phyloP scores from a whole-genome alignment of 1,284 basidiomycete species.

The Malassezia arunalokei region DNA sequence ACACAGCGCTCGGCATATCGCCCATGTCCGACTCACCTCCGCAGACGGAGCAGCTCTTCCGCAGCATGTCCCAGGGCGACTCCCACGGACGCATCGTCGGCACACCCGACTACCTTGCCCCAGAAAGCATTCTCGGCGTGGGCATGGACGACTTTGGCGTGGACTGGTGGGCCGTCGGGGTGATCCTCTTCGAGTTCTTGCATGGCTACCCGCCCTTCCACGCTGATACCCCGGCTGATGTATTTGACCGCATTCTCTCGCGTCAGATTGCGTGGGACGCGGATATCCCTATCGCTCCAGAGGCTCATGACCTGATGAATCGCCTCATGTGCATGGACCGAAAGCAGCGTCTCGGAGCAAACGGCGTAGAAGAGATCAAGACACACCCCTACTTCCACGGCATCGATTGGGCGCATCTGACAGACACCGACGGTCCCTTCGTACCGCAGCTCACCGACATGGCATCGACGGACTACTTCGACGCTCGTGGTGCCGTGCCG shows the following conservation, averaged over 20 bases:
- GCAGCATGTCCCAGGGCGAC: constrained; percentile 4
- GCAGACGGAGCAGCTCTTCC: constrained; percentile 48
- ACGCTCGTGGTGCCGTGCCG: constrained; percentile 77
- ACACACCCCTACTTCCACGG: constrained; percentile 77
- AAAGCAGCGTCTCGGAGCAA: constrained; percentile 64
- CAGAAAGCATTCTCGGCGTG: constrained; percentile 88
- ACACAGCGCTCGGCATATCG: constrained; percentile 50
- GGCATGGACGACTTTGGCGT: constrained; percentile 89
- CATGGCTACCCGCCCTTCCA: constrained; percentile 97
- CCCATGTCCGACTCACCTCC: constrained; percentile 53
- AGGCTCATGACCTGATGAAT: constrained; percentile 83
- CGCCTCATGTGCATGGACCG: constrained; percentile 74
- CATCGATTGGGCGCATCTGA: constrained; percentile 85
- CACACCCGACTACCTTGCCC: constrained; percentile 90
- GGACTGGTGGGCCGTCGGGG: constrained; percentile 99
- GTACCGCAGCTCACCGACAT: constrained; percentile 89
- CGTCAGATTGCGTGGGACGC: constrained; percentile 88
- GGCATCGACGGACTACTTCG: constrained; percentile 98
- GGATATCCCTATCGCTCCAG: constrained; percentile 65
- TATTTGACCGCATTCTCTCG: constrained; percentile 98
- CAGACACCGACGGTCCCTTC: constrained; percentile 77
- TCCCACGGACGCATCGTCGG: constrained; percentile 59
- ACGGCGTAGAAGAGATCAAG: constrained; percentile 86
- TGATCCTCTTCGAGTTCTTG: constrained; percentile 95
- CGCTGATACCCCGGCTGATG: constrained; percentile 86